Evolutionary conservation across 2,329 filamentous ascomycete species (phyloP).

Genomic region (Botrytis fragariae): DNA sequence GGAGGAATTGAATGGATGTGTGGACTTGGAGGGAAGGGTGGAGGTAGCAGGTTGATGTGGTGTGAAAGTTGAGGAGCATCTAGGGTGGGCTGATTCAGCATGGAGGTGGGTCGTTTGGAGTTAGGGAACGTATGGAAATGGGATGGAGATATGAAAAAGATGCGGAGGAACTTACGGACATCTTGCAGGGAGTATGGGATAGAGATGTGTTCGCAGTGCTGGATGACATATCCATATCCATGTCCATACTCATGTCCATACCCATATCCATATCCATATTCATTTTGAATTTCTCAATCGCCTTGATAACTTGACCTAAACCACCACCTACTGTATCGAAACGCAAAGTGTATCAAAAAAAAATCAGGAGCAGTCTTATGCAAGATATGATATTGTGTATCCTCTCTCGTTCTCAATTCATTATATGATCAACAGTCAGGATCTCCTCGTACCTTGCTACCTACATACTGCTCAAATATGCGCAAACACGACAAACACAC

Average conservation of each 20-base stretch:
- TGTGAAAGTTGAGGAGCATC: constrained; percentile 34
- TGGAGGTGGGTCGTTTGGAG: not conserved
- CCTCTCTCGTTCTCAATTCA: not conserved
- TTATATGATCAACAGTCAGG: not conserved
- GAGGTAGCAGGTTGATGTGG: constrained; percentile 31
- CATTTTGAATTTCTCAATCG: not conserved
- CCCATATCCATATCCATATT: constrained; percentile 9
- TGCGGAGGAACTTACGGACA: constrained; percentile 25
- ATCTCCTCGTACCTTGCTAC: not conserved
- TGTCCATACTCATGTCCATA: too few species aligned
- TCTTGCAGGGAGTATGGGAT: constrained; percentile 26
- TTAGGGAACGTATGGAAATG: not conserved
- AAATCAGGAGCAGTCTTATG: not conserved
- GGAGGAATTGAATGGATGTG: constrained; percentile 27
- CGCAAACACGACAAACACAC: not conserved
- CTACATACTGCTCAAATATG: constrained; percentile 9
- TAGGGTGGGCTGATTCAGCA: not conserved
- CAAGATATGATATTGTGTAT: not conserved
- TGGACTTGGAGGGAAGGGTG: constrained; percentile 27
- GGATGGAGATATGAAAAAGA: not conserved
- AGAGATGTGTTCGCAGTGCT: constrained; percentile 23
- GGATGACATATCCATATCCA: not conserved
- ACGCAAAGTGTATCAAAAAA: not conserved
- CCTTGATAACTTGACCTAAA: not conserved
- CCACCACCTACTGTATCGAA: not conserved